Conservation (phyloP, 2,329 filamentous ascomycete genomes). For the Scolecobasidium constrictum region DNA sequence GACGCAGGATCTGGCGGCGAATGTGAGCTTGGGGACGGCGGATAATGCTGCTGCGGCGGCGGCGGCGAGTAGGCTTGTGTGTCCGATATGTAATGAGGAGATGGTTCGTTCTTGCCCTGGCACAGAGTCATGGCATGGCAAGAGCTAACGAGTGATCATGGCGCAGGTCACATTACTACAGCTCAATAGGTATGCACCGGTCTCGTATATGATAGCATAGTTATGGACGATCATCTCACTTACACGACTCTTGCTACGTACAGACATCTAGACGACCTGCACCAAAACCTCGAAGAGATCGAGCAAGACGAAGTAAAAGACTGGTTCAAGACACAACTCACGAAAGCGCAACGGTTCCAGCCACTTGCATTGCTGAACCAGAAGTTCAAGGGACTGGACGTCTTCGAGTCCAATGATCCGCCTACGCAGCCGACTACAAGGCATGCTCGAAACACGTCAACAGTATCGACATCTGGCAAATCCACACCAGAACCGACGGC, state of each 20-base stretch:
- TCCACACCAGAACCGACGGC: slow-evolving; percentile 19
- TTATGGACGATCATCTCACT: background rate
- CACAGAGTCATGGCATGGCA: no score
- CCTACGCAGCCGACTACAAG: slow-evolving; percentile 28
- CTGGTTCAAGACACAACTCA: slow-evolving; percentile 91
- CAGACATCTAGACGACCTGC: slow-evolving; percentile 75
- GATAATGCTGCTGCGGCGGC: slow-evolving; percentile 44
- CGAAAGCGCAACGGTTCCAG: slow-evolving; percentile 87
- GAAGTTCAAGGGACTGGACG: slow-evolving; percentile 82
- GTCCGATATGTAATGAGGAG: slow-evolving; percentile 96
- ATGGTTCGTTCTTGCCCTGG: slow-evolving; percentile 53
- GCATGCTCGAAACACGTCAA: background rate
- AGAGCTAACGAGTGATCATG: no score
- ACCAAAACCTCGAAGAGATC: slow-evolving; percentile 79
- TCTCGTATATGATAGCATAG: no score
- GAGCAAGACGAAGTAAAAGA: slow-evolving; percentile 92
- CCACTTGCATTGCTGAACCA: slow-evolving; percentile 85
- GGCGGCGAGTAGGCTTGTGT: slow-evolving; percentile 61
- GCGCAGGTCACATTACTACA: slow-evolving; percentile 87
- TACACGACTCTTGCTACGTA: slow-evolving; percentile 12
- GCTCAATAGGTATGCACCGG: slow-evolving; percentile 49
- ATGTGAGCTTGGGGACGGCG: slow-evolving; percentile 60
- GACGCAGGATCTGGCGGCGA: slow-evolving; percentile 68
- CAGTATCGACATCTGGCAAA: slow-evolving; percentile 11
- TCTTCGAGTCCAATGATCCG: slow-evolving; percentile 85